Evolutionary conservation across 2,329 filamentous ascomycete species (phyloP).

Genomic region (Exserohilum turcica): DNA sequence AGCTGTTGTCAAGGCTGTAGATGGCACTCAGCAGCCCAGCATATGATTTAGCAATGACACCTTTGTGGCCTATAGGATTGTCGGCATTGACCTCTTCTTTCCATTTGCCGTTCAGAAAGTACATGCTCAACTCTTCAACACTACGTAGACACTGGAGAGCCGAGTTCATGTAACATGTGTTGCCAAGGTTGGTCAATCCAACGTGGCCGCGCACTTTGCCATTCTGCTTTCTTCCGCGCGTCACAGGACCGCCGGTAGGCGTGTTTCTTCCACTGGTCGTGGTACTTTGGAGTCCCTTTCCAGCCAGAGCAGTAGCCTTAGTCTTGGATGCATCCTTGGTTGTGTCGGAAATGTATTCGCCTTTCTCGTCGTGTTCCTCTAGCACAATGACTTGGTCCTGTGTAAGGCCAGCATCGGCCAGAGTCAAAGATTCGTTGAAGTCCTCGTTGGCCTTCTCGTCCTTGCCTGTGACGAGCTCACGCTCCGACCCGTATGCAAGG

Average conservation of each 20-base stretch:
- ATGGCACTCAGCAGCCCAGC: constrained; percentile 76
- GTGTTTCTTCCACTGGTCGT: constrained; percentile 67
- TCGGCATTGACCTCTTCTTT: constrained; percentile 79
- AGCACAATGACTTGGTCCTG: constrained; percentile 79
- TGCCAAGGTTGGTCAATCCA: constrained; percentile 87
- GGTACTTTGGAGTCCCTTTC: constrained; percentile 47
- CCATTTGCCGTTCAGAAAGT: constrained; percentile 74
- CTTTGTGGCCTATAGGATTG: constrained; percentile 85
- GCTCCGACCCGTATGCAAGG: constrained; percentile 66
- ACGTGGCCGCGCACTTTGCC: constrained; percentile 76
- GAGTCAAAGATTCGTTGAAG: constrained; percentile 73
- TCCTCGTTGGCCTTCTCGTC: constrained; percentile 76
- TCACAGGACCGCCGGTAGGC: constrained; percentile 68
- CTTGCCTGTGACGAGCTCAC: constrained; percentile 66
- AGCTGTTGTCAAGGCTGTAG: constrained; percentile 69
- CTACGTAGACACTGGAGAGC: constrained; percentile 92
- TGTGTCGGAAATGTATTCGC: constrained; percentile 61
- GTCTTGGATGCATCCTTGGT: constrained; percentile 52
- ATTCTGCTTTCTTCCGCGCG: constrained; percentile 72
- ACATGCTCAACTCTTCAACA: constrained; percentile 90
- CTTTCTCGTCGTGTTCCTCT: constrained; percentile 68
- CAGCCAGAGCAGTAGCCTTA: constrained; percentile 43
- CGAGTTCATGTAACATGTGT: constrained; percentile 99
- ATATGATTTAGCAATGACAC: constrained; percentile 85
- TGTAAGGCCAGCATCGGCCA: constrained; percentile 71